These are phyloP conservation scores for Guyanaporus albipodus DNA, from an alignment of 768 basidiomycete species.

Conservation along the genomic window DNA sequence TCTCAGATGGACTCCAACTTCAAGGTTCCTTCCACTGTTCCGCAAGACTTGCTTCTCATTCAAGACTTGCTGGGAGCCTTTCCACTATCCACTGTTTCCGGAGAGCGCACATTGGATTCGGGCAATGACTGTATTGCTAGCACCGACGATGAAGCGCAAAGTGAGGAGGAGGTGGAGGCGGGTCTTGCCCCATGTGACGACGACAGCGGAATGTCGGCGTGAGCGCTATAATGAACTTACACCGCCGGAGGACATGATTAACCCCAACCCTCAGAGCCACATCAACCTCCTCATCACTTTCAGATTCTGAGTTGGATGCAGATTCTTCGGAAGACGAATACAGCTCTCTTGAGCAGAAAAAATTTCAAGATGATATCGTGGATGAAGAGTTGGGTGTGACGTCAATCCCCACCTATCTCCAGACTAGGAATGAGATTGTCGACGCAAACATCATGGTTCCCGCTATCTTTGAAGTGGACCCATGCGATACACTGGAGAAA, in stretches of 20 bases:
- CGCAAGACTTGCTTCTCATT: slow-evolving; percentile 75
- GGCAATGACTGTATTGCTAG: slow-evolving; percentile 51
- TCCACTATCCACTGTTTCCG: not conserved
- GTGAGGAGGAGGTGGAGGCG: slow-evolving; percentile 74
- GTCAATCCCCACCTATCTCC: slow-evolving; percentile 43
- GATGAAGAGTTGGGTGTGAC: slow-evolving; percentile 49
- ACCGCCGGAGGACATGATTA: slow-evolving; percentile 10
- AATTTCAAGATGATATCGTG: slow-evolving; percentile 33
- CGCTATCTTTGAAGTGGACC: slow-evolving; percentile 56
- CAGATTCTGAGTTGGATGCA: slow-evolving; percentile 30
- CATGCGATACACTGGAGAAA: slow-evolving; percentile 63
- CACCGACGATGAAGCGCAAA: slow-evolving; percentile 49
- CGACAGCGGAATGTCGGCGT: slow-evolving; percentile 27
- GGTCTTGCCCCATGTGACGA: slow-evolving; percentile 46
- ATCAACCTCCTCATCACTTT: slow-evolving; percentile 37
- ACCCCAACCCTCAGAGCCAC: slow-evolving; percentile 24
- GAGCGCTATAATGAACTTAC: slow-evolving; percentile 10
- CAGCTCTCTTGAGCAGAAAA: slow-evolving; percentile 4
- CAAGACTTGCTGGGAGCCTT: slow-evolving; percentile 54
- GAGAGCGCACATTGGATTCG: slow-evolving; percentile 5
- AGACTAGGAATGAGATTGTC: slow-evolving; percentile 67
- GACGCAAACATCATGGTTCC: slow-evolving; percentile 61
- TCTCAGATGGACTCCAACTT: slow-evolving; percentile 39
- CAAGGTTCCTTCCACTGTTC: slow-evolving; percentile 55
- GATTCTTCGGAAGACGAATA: slow-evolving; percentile 14